Base-by-base conservation (phyloP, 2,329 filamentous ascomycete species). In the Aureobasidium melanogenum region DNA sequence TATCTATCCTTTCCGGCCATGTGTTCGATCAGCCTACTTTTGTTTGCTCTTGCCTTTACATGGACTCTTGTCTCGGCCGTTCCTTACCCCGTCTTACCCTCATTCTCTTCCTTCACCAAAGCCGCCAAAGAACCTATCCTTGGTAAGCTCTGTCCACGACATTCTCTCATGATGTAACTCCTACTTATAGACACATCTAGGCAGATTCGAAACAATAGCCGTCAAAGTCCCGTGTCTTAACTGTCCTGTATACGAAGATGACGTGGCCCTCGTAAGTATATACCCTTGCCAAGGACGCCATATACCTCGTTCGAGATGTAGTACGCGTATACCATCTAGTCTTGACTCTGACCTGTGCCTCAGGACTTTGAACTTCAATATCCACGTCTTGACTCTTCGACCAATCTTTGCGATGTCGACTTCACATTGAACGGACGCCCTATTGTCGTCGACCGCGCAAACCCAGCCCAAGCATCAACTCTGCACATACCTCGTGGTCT, bases 221-320 rank as follows among this genome's bases (percentile, higher is more conserved):
- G 51, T 64, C 46, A 60, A 38, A 39, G 44, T 64, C 24, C 58
- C 61, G 28, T 66, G 64, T 41, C 14, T 48, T 41, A 57, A 39
- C 54, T 66, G 64, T 39, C 48, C 58, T 57, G 32, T 46, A 47
- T 57, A 41, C 24, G 55, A 41, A 56, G 64, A 60, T 64, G 64
- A 66, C 64, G 64, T 60, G 61, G 60, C 60, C 54, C 59, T 64
- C 26, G 64, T 66, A 47, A 34, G 64, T 60, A 52, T 44, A 63
- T 14, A 17, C 19, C 34, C 24, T 46, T 39, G 62, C 62, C 62
- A 61, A 63, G 48, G 30, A 36, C 47, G 32, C 43, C 24, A 14
- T 59, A 24, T 46, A 39, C 47, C 34, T 36, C 51, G 5, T 43
- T 55, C 24, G 30, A 36, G 4, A 32, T 26, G 10, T 12, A 19